Base-by-base conservation (phyloP, 108 stramenopile species). In the Cylindrotheca fusiformis region DNA sequence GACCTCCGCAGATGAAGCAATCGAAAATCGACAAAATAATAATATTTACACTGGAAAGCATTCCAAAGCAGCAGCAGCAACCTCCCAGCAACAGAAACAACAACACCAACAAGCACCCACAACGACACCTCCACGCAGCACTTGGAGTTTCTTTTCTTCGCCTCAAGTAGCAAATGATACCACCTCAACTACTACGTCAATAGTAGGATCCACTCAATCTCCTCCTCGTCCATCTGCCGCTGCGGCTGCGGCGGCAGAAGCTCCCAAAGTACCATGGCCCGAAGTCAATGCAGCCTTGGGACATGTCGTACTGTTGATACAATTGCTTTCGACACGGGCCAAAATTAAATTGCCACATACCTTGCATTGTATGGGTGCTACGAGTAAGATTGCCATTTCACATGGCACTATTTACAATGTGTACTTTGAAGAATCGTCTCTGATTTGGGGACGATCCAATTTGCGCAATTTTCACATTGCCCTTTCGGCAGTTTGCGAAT, bases 271-370 rank as follows among this genome's bases (percentile, higher is more conserved):
- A 10, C 85, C 87, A 10, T 90, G 87, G 85, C 56, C 68, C 17
- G 92, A 94, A 82, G 84, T 90, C 65, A 94, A 94, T 70, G 82
- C 88, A 8, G 87, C 88, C 1, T 56, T 90, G 60, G 92, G 92
- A 25, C 82, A 86, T 45, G 58, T 86, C 17, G 83, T 76, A 14
- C 65, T 94, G 8, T 61, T 94, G n/a, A 68, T 94, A 18, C 55
- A 73, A 24, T 77, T 75, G 26, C 45, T 90, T 10, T 71, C 26
- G n/a, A 48, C 49, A 25, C 29, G 44, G 20, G 6, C 36, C 14
- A 6, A 41, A 41, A 41, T 14, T 14, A 41, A 6, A 10, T 14
- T 41, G 14, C 36, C 36, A 41, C 36, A 41, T 41, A 41, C 36
- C 36, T 14, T 41, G 10, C 36, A 41, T 10, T 14, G 10, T 14